Evolutionary conservation across 768 basidiomycete genomes (phyloP).

Genomic region (Boletus eberwhitei): DNA sequence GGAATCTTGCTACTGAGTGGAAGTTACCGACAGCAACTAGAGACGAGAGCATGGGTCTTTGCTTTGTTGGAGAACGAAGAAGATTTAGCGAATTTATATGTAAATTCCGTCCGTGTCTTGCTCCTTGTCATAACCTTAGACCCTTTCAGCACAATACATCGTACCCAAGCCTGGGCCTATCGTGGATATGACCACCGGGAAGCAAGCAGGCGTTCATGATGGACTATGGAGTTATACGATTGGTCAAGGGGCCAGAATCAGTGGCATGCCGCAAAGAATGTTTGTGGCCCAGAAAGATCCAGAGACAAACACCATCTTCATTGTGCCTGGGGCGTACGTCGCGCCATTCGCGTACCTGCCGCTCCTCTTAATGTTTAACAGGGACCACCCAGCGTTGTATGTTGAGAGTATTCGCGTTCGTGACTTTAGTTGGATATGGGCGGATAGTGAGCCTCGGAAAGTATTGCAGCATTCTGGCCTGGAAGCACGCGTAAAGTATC

Average conservation of each 20-base stretch:
- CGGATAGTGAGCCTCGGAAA: conserved; percentile 47
- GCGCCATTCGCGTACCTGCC: not conserved
- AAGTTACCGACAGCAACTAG: conserved; percentile 69
- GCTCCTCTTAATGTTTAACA: conserved; percentile 23
- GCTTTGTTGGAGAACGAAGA: conserved; percentile 84
- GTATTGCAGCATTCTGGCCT: conserved; percentile 45
- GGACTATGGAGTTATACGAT: conserved; percentile 87
- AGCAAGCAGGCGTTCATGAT: conserved; percentile 54
- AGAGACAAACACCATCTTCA: conserved; percentile 60
- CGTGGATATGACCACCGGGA: conserved; percentile 52
- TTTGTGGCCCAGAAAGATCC: conserved; percentile 75
- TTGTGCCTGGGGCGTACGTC: conserved; percentile 70
- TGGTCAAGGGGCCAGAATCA: conserved; percentile 72
- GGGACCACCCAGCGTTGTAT: conserved; percentile 60
- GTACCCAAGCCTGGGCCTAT: conserved; percentile 67
- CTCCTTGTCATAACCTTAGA: not conserved
- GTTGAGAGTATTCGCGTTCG: conserved; percentile 36
- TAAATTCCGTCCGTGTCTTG: conserved; percentile 31
- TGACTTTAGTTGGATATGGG: conserved; percentile 79
- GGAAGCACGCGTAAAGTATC: conserved; percentile 52
- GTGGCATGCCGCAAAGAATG: conserved; percentile 57
- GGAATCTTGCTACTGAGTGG: conserved; percentile 62
- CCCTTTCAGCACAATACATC: conserved; percentile 68
- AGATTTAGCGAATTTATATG: conserved; percentile 73
- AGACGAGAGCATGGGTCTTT: conserved; percentile 90